Evolutionary conservation across 2,329 filamentous ascomycete species (phyloP).

Genomic region (Scedosporium aurantiacum): DNA sequence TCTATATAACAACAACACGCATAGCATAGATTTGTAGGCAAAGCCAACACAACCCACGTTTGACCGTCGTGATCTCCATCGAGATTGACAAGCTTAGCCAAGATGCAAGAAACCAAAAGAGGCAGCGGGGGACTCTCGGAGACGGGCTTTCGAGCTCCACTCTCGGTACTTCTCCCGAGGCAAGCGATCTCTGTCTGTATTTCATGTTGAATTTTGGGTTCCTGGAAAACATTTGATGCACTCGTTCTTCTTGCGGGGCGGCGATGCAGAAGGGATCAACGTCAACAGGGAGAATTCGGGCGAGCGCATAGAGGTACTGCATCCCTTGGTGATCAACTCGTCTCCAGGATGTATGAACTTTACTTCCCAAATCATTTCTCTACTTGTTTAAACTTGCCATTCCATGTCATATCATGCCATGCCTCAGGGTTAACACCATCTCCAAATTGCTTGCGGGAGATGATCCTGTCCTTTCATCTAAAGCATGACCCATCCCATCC

Average conservation of each 20-base stretch:
- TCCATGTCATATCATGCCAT: neutral
- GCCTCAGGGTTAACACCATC: neutral
- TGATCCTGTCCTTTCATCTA: too few relatives aligned
- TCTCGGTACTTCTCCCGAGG: neutral
- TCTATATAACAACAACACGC: neutral
- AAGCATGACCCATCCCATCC: too few relatives aligned
- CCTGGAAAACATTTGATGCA: too few relatives aligned
- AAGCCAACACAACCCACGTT: conserved; percentile 2
- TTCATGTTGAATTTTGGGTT: too few relatives aligned
- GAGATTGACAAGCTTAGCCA: neutral
- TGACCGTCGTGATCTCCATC: conserved; percentile 2
- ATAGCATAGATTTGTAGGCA: neutral
- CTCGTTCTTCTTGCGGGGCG: too few relatives aligned
- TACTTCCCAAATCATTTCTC: neutral
- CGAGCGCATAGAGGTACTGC: neutral
- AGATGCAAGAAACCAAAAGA: neutral
- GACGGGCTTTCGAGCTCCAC: neutral
- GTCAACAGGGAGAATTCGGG: neutral
- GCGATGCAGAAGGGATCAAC: too few relatives aligned
- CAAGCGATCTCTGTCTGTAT: neutral
- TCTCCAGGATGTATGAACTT: neutral
- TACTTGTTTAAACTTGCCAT: neutral
- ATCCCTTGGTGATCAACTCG: neutral
- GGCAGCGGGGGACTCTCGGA: neutral
- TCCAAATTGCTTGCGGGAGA: neutral